Conservation (phyloP, 2,329 filamentous ascomycete genomes). For the Berkeleyomyces rouxiae region DNA sequence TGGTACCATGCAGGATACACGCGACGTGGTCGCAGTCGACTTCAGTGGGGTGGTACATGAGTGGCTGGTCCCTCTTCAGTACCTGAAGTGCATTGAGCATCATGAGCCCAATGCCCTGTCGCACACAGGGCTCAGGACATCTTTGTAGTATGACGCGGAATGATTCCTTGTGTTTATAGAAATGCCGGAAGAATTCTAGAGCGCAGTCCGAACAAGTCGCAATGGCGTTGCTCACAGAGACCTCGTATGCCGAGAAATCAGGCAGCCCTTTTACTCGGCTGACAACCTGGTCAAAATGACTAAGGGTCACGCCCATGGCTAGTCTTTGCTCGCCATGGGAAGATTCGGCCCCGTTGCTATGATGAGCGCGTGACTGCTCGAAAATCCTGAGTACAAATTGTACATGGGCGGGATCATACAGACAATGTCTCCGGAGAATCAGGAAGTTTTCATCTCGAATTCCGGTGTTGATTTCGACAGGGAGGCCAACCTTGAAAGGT, state of each 20-base stretch:
- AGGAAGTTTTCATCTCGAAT: constrained; percentile 58
- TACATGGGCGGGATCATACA: constrained; percentile 58
- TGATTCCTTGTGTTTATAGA: constrained; percentile 34
- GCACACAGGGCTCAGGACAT: constrained; percentile 39
- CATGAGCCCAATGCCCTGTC: constrained; percentile 32
- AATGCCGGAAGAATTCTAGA: constrained; percentile 44
- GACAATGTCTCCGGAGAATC: constrained; percentile 59
- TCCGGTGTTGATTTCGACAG: constrained; percentile 32
- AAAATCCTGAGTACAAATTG: constrained; percentile 50
- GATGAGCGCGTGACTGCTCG: constrained; percentile 31
- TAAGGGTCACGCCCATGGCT: constrained; percentile 38
- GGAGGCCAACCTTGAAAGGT: constrained; percentile 28
- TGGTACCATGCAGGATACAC: constrained; percentile 23
- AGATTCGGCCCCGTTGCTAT: constrained; percentile 13
- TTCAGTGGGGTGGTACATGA: constrained; percentile 27
- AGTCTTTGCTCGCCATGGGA: constrained; percentile 30
- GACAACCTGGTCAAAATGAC: constrained; percentile 60
- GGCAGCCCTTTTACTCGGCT: constrained; percentile 53
- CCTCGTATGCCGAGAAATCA: constrained; percentile 40
- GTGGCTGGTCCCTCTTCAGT: constrained; percentile 33
- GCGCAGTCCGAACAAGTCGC: constrained; percentile 37
- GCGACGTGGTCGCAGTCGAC: constrained; percentile 21
- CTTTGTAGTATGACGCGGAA: constrained; percentile 50
- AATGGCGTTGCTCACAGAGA: constrained; percentile 32
- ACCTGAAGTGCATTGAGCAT: constrained; percentile 35